phyloP scores from a whole-genome alignment of 1,284 basidiomycete genomes.

The Hemileia vastatrix region DNA sequence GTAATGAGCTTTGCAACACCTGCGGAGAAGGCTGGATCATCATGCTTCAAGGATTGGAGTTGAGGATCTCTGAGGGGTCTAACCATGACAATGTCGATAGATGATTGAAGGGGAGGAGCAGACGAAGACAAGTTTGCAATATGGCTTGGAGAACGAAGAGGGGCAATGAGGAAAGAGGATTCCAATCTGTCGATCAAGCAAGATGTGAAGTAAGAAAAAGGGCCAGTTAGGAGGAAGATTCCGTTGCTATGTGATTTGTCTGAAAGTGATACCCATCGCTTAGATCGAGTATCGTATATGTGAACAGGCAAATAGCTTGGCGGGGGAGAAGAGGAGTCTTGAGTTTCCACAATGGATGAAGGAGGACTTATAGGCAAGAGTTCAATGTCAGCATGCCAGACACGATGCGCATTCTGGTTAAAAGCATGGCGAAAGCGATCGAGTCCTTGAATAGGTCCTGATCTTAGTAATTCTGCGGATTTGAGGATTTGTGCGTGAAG shows the following conservation, averaged over 20 bases:
- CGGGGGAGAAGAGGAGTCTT: too few species aligned
- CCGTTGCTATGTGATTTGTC: too few species aligned
- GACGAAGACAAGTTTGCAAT: too few species aligned
- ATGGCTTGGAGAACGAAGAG: constrained; percentile 49
- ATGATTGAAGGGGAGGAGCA: constrained; percentile 30
- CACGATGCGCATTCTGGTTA: constrained; percentile 59
- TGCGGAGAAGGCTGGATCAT: constrained; percentile 46
- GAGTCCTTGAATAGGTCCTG: constrained; percentile 56
- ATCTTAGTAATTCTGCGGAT: constrained; percentile 66
- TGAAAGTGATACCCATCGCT: constrained; percentile 51
- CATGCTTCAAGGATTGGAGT: constrained; percentile 45
- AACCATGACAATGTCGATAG: constrained; percentile 71
- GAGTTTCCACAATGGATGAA: too few species aligned
- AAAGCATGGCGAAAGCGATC: constrained; percentile 82
- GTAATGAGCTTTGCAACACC: constrained; percentile 50
- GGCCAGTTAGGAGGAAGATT: too few species aligned
- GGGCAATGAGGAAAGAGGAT: constrained; percentile 64
- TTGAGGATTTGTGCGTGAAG: constrained; percentile 79
- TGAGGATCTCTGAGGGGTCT: constrained; percentile 60
- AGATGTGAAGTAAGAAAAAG: constrained; percentile 67
- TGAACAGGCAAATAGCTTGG: constrained; percentile 44
- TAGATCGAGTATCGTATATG: constrained; percentile 54
- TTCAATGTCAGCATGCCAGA: constrained; percentile 58
- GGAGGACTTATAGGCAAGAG: constrained; percentile 42
- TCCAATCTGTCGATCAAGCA: constrained; percentile 75